Base-by-base conservation (phyloP, 2,329 filamentous ascomycete species). In the Hirsutella rhossiliensis region DNA sequence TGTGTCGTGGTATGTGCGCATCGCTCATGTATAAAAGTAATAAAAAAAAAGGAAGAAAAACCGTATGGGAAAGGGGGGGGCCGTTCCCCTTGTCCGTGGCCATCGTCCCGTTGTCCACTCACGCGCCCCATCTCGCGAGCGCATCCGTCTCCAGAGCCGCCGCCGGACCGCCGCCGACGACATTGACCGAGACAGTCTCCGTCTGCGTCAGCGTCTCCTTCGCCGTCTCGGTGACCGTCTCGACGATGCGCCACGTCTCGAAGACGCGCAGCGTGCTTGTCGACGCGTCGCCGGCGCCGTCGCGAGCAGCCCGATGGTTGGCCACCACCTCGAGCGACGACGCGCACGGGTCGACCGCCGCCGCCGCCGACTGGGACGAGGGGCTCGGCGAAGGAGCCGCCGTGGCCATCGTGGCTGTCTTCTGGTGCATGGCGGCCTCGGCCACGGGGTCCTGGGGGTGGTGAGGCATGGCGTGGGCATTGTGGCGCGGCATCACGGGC, bases 161-260 rank as follows among this genome's bases (percentile, higher is more conserved):
- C 17, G n/a, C n/a, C n/a, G n/a, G n/a, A n/a, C 9, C 23, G 23
- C 6, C 23, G 23, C 6, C 23, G 23, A 9, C 23, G 23, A 27
- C 23, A 9, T 28, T 3, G 7, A 32, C 29, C 11, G 19, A 28
- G 9, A 39, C n/a, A 6, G 36, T 34, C 38, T 54, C 48, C 1
- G 56, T 64, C 46, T 65, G 58, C 11, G 55, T 56, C 32, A 54
- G 40, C 20, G 40, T 41, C 30, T 41, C 29, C 4, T 11, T 9
- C 18, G 17, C 56, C 20, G 60, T 56, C 42, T 59, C 52, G 2
- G 58, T 64, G 2, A 60, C 54, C 7, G 62, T 68, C 48, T 65
- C 58, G 11, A 44, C 50, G 18, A 50, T 41, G 17, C 41, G 41
- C 27, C 28, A 19, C 17, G 47, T 52, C 34, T 50, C 52, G 13